Evolutionary conservation across 106 monocot species (phyloP).

Genomic region (Phalaenopsis equestris): DNA sequence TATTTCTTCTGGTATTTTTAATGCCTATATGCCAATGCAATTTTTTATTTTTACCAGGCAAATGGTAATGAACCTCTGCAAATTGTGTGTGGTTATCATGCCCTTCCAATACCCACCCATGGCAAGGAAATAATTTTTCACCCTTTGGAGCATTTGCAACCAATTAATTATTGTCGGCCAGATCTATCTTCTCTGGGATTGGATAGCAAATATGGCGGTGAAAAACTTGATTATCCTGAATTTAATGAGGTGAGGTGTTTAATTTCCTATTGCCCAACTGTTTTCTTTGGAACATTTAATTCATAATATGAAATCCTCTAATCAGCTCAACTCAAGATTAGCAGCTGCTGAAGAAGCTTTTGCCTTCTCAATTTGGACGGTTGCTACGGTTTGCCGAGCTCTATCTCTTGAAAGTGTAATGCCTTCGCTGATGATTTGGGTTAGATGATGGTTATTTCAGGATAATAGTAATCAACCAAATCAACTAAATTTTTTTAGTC

Average conservation of each 20-base stretch:
- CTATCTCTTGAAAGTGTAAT: slow-evolving; percentile 94
- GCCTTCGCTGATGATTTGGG: slow-evolving; percentile 3
- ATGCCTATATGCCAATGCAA: not conserved
- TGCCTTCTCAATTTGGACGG: slow-evolving; percentile 85
- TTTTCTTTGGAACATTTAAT: slow-evolving; percentile 6
- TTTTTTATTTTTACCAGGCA: slow-evolving; percentile 30
- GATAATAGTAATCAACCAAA: not conserved
- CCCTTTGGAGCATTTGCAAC: slow-evolving; percentile 85
- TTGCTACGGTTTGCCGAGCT: slow-evolving; percentile 74
- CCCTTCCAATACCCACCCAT: slow-evolving; percentile 58
- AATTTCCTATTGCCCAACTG: not conserved
- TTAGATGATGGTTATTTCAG: not conserved
- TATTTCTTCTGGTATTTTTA: not conserved
- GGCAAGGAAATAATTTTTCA: slow-evolving; percentile 86
- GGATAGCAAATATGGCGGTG: slow-evolving; percentile 16
- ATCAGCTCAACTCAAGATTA: slow-evolving; percentile 67
- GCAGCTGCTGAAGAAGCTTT: slow-evolving; percentile 93
- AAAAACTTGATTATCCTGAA: slow-evolving; percentile 28
- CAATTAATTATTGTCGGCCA: slow-evolving; percentile 66
- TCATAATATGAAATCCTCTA: slow-evolving; percentile 13
- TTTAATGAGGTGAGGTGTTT: slow-evolving; percentile 49
- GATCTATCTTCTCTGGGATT: slow-evolving; percentile 38
- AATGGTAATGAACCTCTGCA: slow-evolving; percentile 80
- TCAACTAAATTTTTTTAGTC: not conserved
- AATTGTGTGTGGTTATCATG: slow-evolving; percentile 84